Evolutionary conservation across 208 protist genomes (phyloP).

Genomic region (Plasmodiophora brassicae): DNA sequence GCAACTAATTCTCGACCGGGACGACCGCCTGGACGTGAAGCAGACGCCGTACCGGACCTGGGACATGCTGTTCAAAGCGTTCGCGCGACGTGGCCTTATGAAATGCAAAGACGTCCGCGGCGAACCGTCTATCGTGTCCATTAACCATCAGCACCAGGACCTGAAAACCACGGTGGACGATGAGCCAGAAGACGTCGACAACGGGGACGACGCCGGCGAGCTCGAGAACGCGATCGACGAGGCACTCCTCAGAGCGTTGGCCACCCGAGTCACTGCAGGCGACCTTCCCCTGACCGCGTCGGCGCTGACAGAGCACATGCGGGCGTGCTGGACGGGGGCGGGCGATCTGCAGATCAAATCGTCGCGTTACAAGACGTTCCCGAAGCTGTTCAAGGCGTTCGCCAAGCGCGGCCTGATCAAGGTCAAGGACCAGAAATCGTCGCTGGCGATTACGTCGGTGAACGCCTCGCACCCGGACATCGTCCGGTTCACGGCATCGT

Average conservation of each 20-base stretch:
- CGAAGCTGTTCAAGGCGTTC: background rate
- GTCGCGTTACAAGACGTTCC: background rate
- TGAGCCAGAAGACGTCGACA: background rate
- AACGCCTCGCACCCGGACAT: background rate
- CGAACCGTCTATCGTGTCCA: background rate
- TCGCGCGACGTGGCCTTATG: background rate
- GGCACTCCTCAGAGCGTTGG: background rate
- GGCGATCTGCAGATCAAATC: background rate
- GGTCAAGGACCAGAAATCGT: background rate
- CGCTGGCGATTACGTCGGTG: background rate
- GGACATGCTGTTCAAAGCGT: background rate
- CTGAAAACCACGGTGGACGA: background rate
- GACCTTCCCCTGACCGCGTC: background rate
- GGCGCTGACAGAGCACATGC: background rate
- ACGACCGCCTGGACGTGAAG: background rate
- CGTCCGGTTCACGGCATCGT: background rate
- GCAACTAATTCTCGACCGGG: background rate
- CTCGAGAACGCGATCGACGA: background rate
- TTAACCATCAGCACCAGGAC: background rate
- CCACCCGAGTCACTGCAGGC: background rate
- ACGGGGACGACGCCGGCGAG: background rate
- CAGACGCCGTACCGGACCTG: background rate
- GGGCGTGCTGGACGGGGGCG: background rate
- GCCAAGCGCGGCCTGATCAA: background rate
- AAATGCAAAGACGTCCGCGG: background rate